Conservation (phyloP, 2,329 filamentous ascomycete species). For the Fusarium begoniae region DNA sequence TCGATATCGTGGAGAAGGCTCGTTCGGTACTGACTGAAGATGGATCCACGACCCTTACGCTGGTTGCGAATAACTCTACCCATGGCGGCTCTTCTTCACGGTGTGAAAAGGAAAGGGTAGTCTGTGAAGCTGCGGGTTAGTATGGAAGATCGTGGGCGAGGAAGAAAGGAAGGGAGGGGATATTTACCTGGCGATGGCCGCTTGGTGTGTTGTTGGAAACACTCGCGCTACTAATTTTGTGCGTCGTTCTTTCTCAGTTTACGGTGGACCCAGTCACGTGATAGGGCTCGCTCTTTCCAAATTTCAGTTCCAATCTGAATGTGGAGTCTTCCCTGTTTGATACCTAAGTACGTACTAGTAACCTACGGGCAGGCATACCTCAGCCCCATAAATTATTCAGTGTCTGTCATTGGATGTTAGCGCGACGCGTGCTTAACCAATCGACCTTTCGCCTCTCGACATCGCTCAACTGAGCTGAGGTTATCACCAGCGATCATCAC, state of each 20-base stretch:
- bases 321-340: neutral
- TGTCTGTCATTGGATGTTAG: neutral
- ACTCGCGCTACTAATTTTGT: constrained; percentile 48
- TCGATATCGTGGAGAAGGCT: constrained; percentile 38
- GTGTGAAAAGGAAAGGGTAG: constrained; percentile 48
- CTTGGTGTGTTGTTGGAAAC: constrained; percentile 52
- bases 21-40: constrained; percentile 61
- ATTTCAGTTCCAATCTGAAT: neutral
- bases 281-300: neutral
- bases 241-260: constrained; percentile 32
- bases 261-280: constrained; percentile 46
- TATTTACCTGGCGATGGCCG: constrained; percentile 53
- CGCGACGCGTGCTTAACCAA: constrained; percentile 21
- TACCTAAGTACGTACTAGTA: no score
- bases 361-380: neutral
- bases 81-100: constrained; percentile 55
- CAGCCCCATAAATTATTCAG: constrained; percentile 16
- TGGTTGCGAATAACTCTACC: constrained; percentile 73
- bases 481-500: constrained; percentile 23
- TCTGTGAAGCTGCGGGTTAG: constrained; percentile 45
- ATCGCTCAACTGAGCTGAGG: constrained; percentile 24
- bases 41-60: constrained; percentile 68
- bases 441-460: constrained; percentile 16
- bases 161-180: constrained; percentile 33
- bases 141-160: constrained; percentile 39